These are phyloP conservation scores for Geranium rotundifolium DNA, from an alignment of 345 rosid genomes.

Conservation along the genomic window DNA sequence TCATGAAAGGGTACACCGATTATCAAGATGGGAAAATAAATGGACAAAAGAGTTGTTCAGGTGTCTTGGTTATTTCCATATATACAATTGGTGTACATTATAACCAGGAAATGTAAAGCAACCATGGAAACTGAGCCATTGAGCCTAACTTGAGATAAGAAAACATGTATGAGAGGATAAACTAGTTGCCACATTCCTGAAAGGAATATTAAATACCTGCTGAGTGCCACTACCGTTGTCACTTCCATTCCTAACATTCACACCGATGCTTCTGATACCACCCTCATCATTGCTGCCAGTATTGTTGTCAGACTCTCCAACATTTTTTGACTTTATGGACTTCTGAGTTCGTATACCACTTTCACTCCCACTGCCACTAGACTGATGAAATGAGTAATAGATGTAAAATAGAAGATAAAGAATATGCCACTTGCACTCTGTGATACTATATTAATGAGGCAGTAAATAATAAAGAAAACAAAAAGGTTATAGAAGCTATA, in stretches of 20 bases:
- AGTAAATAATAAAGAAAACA: background rate
- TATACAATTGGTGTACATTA: no score
- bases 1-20: no score
- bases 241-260: slow-evolving; percentile 23
- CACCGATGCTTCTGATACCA: slow-evolving; percentile 15
- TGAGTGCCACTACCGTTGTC: slow-evolving; percentile 30
- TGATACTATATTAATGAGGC: background rate
- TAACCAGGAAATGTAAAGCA: no score
- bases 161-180: no score
- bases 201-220: background rate
- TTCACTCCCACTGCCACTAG: background rate
- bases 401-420: slow-evolving; percentile 9
- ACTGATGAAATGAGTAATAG: slow-evolving; percentile 8
- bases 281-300: slow-evolving; percentile 23
- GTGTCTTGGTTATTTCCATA: no score
- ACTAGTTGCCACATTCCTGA: no score
- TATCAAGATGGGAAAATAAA: no score
- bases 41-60: no score
- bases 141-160: no score
- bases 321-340: slow-evolving; percentile 13
- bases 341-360: slow-evolving; percentile 11
- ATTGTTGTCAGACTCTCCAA: slow-evolving; percentile 17
- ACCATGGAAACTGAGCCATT: no score
- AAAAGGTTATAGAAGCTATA: background rate
- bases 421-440: background rate